Base-by-base conservation (phyloP, 495 filamentous ascomycete species). In the Penicillium longicatenatum region DNA sequence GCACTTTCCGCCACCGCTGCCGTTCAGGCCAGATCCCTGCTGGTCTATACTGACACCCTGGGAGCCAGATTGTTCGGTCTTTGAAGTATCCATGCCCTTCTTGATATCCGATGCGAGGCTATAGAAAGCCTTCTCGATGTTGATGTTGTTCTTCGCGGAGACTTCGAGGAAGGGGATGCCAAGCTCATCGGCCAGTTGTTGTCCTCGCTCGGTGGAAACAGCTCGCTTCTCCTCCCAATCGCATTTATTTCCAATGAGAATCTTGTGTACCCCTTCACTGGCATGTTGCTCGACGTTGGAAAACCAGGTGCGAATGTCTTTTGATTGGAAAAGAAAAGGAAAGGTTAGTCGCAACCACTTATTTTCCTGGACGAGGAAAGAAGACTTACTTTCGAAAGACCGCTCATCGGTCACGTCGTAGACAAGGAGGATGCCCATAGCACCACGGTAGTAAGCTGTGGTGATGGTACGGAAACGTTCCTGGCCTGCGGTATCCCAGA, bases 161-260 rank as follows among this genome's bases (percentile, higher is more conserved):
- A 99, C 94, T 71, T 99, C 94, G 70, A 99, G 86, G 79, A 99
- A 99, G 6, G 95, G 94, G 59, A 99, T 97, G 61, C 92, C 92
- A 45, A 99, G 87, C 75, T 99, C 94, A 74, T 96, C 89, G 24
- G 94, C 94, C 35, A 99, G 83, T 62, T 89, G 85, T 70, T 99
- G 93, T 59, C 94, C 94, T 68, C 89, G 89, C 73, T 98, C 92
- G 46, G 89, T 96, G 24, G 91, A 91, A 19, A 99, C 89, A 17
- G 87, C 90, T 60, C 95, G 85, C 81, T 98, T 99, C 75, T 99
- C 94, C 76, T 98, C 93, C 95, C 95, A 98, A 77, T 99, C 94
- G 76, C 94, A 98, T 77, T 99, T 99, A 82, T 99, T 99, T 65
- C 94, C 94, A 58, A 99, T 97, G 49, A 99, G 86, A 67, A 99